phyloP scores from a whole-genome alignment of 768 basidiomycete genomes.

The Boletus rubescentipes region DNA sequence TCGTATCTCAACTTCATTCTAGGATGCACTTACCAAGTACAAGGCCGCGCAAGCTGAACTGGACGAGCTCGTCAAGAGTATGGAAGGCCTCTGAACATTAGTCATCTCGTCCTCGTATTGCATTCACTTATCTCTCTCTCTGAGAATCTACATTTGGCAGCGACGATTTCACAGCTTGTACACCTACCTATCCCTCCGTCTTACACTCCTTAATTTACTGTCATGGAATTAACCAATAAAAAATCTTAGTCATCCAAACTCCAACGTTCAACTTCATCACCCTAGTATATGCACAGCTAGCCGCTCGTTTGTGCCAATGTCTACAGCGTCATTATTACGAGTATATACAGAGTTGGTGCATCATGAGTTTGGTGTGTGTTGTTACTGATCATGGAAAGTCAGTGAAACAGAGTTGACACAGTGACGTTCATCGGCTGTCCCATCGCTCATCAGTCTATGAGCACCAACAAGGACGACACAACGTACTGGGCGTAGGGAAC shows the following conservation, averaged over 20 bases:
- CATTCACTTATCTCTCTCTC: slow-evolving; percentile 5
- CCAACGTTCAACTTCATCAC: too few relatives aligned
- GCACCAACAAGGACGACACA: not conserved
- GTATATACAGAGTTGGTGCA: not conserved
- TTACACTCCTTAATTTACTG: slow-evolving; percentile 23
- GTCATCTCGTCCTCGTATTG: not conserved
- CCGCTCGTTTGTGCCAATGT: too few relatives aligned
- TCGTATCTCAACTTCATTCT: slow-evolving; percentile 14
- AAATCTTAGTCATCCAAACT: not conserved
- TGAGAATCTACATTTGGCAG: slow-evolving; percentile 6
- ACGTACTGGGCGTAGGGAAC: slow-evolving; percentile 72
- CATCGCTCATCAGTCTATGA: not conserved
- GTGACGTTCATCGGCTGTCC: slow-evolving; percentile 80
- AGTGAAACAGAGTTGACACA: slow-evolving; percentile 90
- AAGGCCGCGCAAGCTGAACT: slow-evolving; percentile 73
- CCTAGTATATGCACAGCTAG: not conserved
- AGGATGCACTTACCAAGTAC: slow-evolving; percentile 77
- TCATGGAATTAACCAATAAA: slow-evolving; percentile 19
- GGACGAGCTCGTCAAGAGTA: slow-evolving; percentile 74
- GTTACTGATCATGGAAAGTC: slow-evolving; percentile 54
- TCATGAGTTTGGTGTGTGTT: not conserved
- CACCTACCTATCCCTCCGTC: slow-evolving; percentile 16
- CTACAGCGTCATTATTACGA: not conserved
- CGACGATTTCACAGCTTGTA: slow-evolving; percentile 21
- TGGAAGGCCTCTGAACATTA: slow-evolving; percentile 62